These are phyloP conservation scores for Malus hybrid DNA, from an alignment of 331 rosid genomes.

Conservation along the genomic window DNA sequence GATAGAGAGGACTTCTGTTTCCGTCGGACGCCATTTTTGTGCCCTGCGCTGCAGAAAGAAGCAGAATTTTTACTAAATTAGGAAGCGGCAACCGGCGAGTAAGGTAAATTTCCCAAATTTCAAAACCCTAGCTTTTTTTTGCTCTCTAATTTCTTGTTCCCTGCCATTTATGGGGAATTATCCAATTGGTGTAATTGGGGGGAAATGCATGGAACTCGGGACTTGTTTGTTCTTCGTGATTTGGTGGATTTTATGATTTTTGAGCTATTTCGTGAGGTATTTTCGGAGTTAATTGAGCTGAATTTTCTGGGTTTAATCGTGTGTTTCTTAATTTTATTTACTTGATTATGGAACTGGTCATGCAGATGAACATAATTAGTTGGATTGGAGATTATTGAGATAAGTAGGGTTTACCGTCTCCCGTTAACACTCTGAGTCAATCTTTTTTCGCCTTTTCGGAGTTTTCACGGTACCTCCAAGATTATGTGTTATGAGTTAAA, in stretches of 20 bases:
- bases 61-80: neutral
- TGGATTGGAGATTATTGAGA: neutral
- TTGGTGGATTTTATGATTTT: neutral
- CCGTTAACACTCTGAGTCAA: too few species aligned
- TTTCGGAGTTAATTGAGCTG: neutral
- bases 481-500: neutral
- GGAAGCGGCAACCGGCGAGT: neutral
- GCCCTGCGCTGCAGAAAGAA: neutral
- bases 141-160: neutral
- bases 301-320: neutral
- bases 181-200: neutral
- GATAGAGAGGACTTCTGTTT: neutral
- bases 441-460: too few species aligned
- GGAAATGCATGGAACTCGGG: neutral
- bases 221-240: neutral
- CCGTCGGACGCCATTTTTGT: neutral
- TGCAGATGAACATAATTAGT: neutral
- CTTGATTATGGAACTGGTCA: neutral
- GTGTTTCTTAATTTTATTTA: neutral
- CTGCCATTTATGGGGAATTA: neutral
- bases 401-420: too few species aligned
- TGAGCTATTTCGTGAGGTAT: neutral
- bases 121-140: slow-evolving; percentile 24
- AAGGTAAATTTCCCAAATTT: slow-evolving; percentile 11
- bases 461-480: neutral